These are phyloP conservation scores for Comarum palustre DNA, from an alignment of 306 rosid genomes.

Conservation along the genomic window DNA sequence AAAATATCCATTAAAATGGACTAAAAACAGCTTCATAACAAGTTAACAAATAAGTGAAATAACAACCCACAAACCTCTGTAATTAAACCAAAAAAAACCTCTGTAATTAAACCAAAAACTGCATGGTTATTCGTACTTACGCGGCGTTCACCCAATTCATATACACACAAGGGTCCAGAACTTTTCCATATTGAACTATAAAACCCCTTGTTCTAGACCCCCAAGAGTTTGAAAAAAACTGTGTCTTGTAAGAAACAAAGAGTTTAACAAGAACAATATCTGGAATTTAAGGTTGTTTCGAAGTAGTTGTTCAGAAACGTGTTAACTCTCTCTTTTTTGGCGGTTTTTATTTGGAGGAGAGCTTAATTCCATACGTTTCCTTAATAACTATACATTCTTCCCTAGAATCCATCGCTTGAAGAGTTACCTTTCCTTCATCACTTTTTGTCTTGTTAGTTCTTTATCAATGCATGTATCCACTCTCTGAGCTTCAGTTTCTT, in stretches of 20 bases:
- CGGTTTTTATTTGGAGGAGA: constrained; percentile 26
- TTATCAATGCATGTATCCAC: background rate
- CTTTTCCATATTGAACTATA: background rate
- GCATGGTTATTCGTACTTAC: background rate
- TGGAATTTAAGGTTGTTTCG: background rate
- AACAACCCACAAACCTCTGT: background rate
- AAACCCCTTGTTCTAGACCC: background rate
- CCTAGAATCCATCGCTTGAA: constrained; percentile 12
- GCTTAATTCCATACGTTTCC: constrained; percentile 8
- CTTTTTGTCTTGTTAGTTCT: background rate
- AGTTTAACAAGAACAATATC: background rate
- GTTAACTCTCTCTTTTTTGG: constrained; percentile 39
- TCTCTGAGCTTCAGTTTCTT: constrained; percentile 8
- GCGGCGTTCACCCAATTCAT: background rate
- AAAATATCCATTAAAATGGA: background rate
- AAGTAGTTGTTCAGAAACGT: constrained; percentile 18
- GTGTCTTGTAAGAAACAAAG: background rate
- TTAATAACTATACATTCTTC: background rate
- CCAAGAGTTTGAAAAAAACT: background rate
- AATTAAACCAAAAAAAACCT: background rate
- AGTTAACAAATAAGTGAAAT: no score
- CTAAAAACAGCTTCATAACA: background rate
- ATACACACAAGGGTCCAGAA: background rate
- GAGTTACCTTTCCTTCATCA: background rate
- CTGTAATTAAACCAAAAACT: background rate